Base-by-base conservation (phyloP, 306 rosid genomes). In the Mimosa bimucronata region DNA sequence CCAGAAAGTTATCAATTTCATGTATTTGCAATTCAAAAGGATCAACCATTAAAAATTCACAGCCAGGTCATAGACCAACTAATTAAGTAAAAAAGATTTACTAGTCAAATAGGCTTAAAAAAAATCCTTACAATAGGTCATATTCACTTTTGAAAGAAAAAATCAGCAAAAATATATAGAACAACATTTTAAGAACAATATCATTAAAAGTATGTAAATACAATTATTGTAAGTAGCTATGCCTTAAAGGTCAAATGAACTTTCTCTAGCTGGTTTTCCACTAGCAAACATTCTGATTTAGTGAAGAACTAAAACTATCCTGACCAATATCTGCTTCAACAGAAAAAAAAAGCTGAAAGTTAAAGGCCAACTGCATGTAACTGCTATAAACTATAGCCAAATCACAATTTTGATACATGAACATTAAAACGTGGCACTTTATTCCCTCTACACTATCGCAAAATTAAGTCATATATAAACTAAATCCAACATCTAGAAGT, bases 1-100 rank as follows among this genome's bases (percentile, higher is more conserved):
- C 74, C 75, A 66, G 5, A 79, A 68, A 62, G 62, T 53, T 75
- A 79, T 18, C 62, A 53, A 2, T 14, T 40, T 53, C 79, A 66
- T 37, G 57, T 50, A 37, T 73, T 65, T 71, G 44, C n/a, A 71
- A 64, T 44, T 28, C 28, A 71, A 71, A 79, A 65, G 4, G 41
- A 66, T 68, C 64, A 66, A 48, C 25, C 53, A 48, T 58, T 52
- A 72, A 48, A 80, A 19, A 66, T 66, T 34, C 8, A 66, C 71
- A 73, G 69, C 80, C 74, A 66, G n/a, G 74, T 71, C 50, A 37
- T 41, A 37, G 25, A 66, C 9, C 71, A 37, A 37, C 28, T 3
- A 66, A 66, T 11, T 19, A 66, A 66, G 23, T 64, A 15, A 65
- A 64, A 38, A 6, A 18, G 16, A 31, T 34, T 34, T 25, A 37